Evolutionary conservation across 495 filamentous ascomycete genomes (phyloP), one percentile per base, ranked within the genome.

Genomic region (Aspergillus baeticus): DNA sequence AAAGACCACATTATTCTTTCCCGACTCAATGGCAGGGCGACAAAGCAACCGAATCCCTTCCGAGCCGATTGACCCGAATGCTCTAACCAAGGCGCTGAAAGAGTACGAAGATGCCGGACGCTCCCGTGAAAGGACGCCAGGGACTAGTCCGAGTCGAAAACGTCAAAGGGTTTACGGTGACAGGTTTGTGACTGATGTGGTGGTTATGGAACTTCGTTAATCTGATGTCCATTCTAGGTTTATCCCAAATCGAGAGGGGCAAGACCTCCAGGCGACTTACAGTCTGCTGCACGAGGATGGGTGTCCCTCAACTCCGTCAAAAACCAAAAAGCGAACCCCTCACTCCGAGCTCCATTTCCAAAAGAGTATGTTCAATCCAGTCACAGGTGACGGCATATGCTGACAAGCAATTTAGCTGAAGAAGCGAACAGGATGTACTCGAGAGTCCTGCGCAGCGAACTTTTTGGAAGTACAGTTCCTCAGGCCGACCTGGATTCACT

Each of bases 331-430:
- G 74, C 83, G 91, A n/a, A 85, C 87, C 20, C 90, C 91, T 15
- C 89, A 96, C 64, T 87, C 90, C 17, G 93, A 97, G 70, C 81
- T 97, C 55, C 87, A 97, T 67, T 96, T 94, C 63, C 94, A 98
- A 67, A 89, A 83, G 69, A 94, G 92, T 96, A 78, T 69, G 88
- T 73, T 37, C 6, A 17, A 18, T 37, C 22, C 46, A 31, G 13
- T 57, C 45, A 18, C 41, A 10, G 23, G 23, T 0, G 7, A 14
- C 10, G 31, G 13, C 7, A 35, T 18, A 51, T 62, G 58, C 73
- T 88, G 64, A 87, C 67, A 61, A 49, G 20, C 20, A 52, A 11
- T 59, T n/a, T 63, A 97, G 92, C 88, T 37, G 91, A 96, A 72
- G 90, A 96, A 83, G 95, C 94, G 20, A 96, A 98, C 59, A 80